A percentile compares a stretch with the other conserved stretches of the same genome.
These are phyloP conservation scores for Trichoderma aggressivum DNA, from an alignment of 2,329 filamentous ascomycete genomes.

Conservation along the genomic window DNA sequence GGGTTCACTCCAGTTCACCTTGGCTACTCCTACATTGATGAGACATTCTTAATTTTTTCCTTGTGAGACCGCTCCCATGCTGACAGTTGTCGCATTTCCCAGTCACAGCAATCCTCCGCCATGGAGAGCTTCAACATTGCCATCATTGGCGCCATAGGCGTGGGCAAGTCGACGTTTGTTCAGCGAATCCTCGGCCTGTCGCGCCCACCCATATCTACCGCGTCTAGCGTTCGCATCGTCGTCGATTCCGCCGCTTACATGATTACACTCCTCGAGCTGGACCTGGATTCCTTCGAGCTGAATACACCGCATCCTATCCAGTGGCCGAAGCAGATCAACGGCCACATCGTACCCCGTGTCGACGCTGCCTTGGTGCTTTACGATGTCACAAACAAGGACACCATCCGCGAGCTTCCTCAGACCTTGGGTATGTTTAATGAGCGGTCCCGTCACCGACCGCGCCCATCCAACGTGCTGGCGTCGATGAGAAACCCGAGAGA, in stretches of 20 bases:
- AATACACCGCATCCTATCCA: conserved; percentile 55
- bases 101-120: conserved; percentile 32
- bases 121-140: conserved; percentile 64
- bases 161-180: conserved; percentile 67
- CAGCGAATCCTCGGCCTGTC: conserved; percentile 58
- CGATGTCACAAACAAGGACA: conserved; percentile 77
- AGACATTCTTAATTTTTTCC: conserved; percentile 18
- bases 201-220: conserved; percentile 50
- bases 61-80: conserved; percentile 21
- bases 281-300: conserved; percentile 63
- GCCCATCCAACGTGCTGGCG: not conserved
- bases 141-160: conserved; percentile 62
- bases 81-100: conserved; percentile 26
- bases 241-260: conserved; percentile 57
- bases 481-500: not conserved
- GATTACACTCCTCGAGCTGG: conserved; percentile 63
- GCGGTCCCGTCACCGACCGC: not conserved
- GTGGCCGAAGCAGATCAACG: conserved; percentile 67
- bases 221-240: conserved; percentile 54
- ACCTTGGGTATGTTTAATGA: conserved; percentile 60
- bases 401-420: conserved; percentile 69
- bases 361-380: conserved; percentile 85
- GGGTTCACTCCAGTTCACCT: conserved; percentile 22
- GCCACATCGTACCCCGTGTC: conserved; percentile 68
- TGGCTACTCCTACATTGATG: conserved; percentile 16